Conservation (phyloP, 1,139 yeast species). For the Magnusiomyces fungicola region DNA sequence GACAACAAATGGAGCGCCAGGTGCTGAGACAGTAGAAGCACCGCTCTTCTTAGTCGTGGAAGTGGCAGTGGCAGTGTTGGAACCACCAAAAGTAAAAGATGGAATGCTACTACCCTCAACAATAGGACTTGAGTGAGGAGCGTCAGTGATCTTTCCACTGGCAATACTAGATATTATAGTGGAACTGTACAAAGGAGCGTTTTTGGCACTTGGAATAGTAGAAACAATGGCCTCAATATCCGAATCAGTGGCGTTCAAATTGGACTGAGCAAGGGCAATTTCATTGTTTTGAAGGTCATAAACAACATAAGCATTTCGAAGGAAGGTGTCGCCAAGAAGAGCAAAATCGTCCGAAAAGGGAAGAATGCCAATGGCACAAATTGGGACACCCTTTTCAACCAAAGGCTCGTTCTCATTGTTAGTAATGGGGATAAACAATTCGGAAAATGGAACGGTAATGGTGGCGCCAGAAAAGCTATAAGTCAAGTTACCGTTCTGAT, state of each 20-base stretch:
- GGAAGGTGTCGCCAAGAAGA: conserved; percentile 65
- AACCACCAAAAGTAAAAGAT: not conserved
- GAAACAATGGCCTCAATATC: conserved; percentile 21
- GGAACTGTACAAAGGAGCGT: conserved; percentile 11
- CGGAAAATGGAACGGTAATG: conserved; percentile 39
- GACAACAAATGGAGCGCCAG: not conserved
- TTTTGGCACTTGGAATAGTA: conserved; percentile 13
- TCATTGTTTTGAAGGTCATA: conserved; percentile 63
- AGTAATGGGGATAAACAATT: conserved; percentile 24
- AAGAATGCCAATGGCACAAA: conserved; percentile 28
- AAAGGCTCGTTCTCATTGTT: conserved; percentile 17
- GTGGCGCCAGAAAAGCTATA: conserved; percentile 46
- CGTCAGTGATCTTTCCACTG: conserved; percentile 1
- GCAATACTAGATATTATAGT: conserved; percentile 9
- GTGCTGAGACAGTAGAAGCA: not conserved
- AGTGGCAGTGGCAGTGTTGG: not conserved
- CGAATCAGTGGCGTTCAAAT: conserved; percentile 18
- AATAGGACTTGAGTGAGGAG: not conserved
- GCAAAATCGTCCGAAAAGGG: conserved; percentile 22
- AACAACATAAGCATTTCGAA: conserved; percentile 69
- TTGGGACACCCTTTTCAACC: conserved; percentile 21
- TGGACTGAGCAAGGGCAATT: conserved; percentile 61
- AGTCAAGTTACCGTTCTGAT: conserved; percentile 25
- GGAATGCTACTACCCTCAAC: conserved; percentile 5
- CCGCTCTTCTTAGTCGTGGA: not conserved